Evolutionary conservation across 768 basidiomycete species (phyloP), one percentile per base, ranked within the genome.

Genomic region (Imleria badia): DNA sequence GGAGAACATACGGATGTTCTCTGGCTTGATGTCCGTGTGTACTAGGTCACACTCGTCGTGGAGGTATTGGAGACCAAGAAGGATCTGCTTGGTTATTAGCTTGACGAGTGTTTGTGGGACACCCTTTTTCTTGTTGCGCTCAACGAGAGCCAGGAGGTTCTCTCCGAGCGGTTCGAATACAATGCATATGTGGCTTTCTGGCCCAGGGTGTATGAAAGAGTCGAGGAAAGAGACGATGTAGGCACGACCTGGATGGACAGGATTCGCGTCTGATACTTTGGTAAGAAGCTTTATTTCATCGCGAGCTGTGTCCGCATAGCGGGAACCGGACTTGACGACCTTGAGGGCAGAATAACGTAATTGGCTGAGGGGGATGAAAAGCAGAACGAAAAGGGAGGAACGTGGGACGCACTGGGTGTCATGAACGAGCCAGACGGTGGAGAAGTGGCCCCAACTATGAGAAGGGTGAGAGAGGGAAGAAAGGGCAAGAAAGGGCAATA

Each of bases 261-360:
- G 87, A 66, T 83, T 87, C 69, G 82, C 79, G 19, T 82, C 78
- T 49, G 82, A 77, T 6, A 95, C 87, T 60, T 85, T 85, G 58
- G 85, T 82, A 38, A 94, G 81, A 33, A 98, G 82, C 69, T 94
- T 91, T 71, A 98, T 98, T 75, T 98, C 96, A 70, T 98, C 96
- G 47, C 89, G 83, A 29, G 96, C 96, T 6, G 96, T 98, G 70
- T 98, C 95, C 56, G 94, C 91, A 74, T 98, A 98, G 60, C 94
- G 87, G 22, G 86, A 84, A 20, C 94, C 95, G 29, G 94, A 96
- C 74, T 96, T 96, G 73, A 95, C 91, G 52, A 97, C 87, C 72
- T 97, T 97, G 68, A 97, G 82, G 15, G 94, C 94, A 42, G 92
- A 92, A 72, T 94, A 94, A 39, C 82, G 78, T 31, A 81, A 79